Percentiles rank a stretch among this genome's conserved stretches.
Conservation (phyloP, 2,329 filamentous ascomycete genomes). For the Basipetospora chlamydospora region DNA sequence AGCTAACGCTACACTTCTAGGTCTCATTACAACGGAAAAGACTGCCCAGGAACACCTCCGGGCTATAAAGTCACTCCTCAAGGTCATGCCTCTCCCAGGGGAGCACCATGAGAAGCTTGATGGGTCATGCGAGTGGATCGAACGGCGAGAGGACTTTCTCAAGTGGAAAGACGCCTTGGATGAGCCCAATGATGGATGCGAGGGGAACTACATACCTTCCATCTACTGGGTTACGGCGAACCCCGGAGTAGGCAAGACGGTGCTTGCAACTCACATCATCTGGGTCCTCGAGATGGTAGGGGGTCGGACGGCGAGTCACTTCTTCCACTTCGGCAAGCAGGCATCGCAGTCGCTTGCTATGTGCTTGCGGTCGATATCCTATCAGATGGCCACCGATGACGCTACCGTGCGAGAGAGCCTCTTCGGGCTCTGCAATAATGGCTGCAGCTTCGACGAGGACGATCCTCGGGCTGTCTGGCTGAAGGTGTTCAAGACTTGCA, state of each 20-base stretch:
- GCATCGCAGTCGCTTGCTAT: conserved; percentile 6
- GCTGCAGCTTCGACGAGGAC: conserved; percentile 11
- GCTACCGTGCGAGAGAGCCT: conserved; percentile 11
- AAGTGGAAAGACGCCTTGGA: conserved; percentile 13
- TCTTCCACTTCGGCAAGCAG: conserved; percentile 11
- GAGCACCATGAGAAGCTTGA: conserved; percentile 14
- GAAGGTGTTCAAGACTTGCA: conserved; percentile 16
- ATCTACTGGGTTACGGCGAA: background rate
- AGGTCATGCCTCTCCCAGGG: conserved; percentile 10
- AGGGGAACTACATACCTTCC: background rate
- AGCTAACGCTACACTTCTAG: background rate
- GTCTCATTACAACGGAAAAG: too few species aligned
- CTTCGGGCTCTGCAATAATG: conserved; percentile 11
- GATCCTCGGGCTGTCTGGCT: conserved; percentile 17
- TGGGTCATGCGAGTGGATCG: conserved; percentile 17
- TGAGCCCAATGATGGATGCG: conserved; percentile 6
- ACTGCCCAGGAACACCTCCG: background rate
- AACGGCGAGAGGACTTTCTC: conserved; percentile 13
- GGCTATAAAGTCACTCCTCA: background rate
- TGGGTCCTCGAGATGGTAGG: background rate
- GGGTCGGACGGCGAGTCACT: conserved; percentile 7
- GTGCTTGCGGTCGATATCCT: conserved; percentile 15
- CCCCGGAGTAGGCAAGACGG: background rate
- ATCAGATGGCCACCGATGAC: conserved; percentile 18
- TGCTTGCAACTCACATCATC: background rate